Evolutionary conservation across 352 stramenopile genomes (phyloP), one percentile per base, ranked within the genome.

Genomic region (Pythium folliculosum): DNA sequence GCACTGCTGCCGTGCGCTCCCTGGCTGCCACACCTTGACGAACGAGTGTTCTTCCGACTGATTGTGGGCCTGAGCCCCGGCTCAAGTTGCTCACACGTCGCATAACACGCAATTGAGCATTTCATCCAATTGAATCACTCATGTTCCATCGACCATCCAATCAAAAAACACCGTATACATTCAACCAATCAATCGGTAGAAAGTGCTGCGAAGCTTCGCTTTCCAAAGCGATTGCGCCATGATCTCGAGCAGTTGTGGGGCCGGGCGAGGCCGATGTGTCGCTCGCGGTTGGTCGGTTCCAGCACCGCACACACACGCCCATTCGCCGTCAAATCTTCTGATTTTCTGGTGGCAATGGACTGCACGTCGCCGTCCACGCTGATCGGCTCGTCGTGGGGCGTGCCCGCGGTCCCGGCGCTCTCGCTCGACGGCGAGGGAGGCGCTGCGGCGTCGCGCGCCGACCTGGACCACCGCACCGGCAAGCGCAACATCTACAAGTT

Each of bases 401-500:
- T 72, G 25, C 50, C 43, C 7, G 67, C 75, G 52, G 54, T 78
- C 21, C 64, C 74, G 35, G 60, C 74, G 48, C 59, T 83, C 35
- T 69, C 76, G 19, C 67, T 88, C 0, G 67, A 84, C 23, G 65
- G 50, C 32, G 21, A 51, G 17, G 40, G n/a, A n/a, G n/a, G 5
- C 9, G 61, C 22, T 53, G 54, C 8, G 22, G 63, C 54, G 0
- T 23, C 67, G 21, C 59, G 74, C 23, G 70, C 67, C 1, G 47
- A 50, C 45, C 66, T 91, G 37, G 77, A 93, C 64, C 82, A 93
- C 59, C 65, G 61, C 44, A 76, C 71, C 21, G 85, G 86, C 57
- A 63, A 54, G 44, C 80, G 81, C 70, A 94, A 94, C 66, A 82
- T 95, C 35, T 93, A 90, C 81, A 95, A 95, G 70, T 93, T 95